Percentiles rank a stretch among this genome's conserved stretches.
These are phyloP conservation scores for Iberis amara DNA, from an alignment of 441 rosid genomes.

Conservation along the genomic window DNA sequence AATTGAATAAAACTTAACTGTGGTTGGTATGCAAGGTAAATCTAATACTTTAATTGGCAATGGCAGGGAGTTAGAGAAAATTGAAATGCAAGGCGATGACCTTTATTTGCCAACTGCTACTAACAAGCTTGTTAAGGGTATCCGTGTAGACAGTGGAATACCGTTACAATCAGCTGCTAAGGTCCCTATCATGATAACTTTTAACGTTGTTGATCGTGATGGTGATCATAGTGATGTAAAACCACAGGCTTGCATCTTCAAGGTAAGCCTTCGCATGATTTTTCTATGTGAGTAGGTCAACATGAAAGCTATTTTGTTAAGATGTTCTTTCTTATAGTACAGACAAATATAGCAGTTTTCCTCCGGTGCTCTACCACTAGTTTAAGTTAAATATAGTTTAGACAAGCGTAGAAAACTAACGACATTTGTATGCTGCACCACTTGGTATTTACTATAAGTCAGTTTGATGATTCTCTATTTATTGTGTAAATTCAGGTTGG, in stretches of 20 bases:
- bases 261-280: conserved; percentile 44
- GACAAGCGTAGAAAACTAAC: not conserved
- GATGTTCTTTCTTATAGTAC: conserved; percentile 2
- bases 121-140: conserved; percentile 81
- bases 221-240: conserved; percentile 55
- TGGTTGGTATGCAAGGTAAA: conserved; percentile 18
- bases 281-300: conserved; percentile 2
- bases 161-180: conserved; percentile 97
- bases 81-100: conserved; percentile 78
- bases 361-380: conserved; percentile 13
- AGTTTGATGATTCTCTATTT: not conserved
- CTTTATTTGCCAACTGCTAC: conserved; percentile 95
- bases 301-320: conserved; percentile 1
- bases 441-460: conserved; percentile 18
- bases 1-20: conserved; percentile 5
- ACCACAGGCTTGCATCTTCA: conserved; percentile 97
- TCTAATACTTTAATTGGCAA: conserved; percentile 21
- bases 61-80: conserved; percentile 87
- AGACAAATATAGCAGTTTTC: not conserved
- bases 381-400: not conserved
- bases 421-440: not conserved
- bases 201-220: conserved; percentile 80
- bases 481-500: conserved; percentile 59
- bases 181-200: conserved; percentile 94
- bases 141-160: conserved; percentile 90